Base-by-base conservation (phyloP, 2,329 filamentous ascomycete genomes). In the Alternaria arbusti region DNA sequence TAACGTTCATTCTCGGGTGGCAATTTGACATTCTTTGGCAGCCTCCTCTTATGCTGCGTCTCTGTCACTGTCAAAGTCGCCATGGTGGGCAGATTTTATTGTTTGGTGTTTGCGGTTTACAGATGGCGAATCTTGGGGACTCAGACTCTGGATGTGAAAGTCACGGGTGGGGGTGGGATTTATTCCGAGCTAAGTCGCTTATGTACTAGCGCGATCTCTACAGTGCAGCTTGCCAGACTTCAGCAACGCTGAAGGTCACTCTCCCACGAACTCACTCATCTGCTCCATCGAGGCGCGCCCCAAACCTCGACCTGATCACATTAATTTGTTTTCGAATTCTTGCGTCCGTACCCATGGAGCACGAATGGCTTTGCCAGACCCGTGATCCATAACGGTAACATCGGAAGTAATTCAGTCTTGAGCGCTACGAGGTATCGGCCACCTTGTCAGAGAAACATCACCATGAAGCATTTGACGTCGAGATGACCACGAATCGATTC, bases 1-100 rank as follows among this genome's bases (percentile, higher is more conserved):
- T 92, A 97, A 56, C 96, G 90, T 83, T 99, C 96, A 81, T 94
- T 97, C 82, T 99, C 96, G 25, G 96, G 93, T 3, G 93, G 88
- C 12, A 97, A 86, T 72, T 94, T 93, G 70, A 87, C 83, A 74
- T 88, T 91, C 81, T 93, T 96, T 72, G 89, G 86, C 28, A 86
- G 78, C 65, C 85, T 86, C 69, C 85, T 84, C 70, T 84, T 83
- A 13, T 82, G 75, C 67, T 72, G 73, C 3, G 79, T 78, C 64
- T 86, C 81, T 59, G 86, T 87, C 74, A 87, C 81, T 36, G 87
- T 91, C 77, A 88, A 84, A 44, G 88, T 90, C 69, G 90, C 89
- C 85, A 92, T 89, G 65, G 81, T 85, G 59, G 49, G 49, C 43
- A 46, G 32, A 30, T 54, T 61, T 55, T 51, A 23, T 26, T 52